Conservation (phyloP, 805 yeast genomes). For the Candida boleticola region DNA sequence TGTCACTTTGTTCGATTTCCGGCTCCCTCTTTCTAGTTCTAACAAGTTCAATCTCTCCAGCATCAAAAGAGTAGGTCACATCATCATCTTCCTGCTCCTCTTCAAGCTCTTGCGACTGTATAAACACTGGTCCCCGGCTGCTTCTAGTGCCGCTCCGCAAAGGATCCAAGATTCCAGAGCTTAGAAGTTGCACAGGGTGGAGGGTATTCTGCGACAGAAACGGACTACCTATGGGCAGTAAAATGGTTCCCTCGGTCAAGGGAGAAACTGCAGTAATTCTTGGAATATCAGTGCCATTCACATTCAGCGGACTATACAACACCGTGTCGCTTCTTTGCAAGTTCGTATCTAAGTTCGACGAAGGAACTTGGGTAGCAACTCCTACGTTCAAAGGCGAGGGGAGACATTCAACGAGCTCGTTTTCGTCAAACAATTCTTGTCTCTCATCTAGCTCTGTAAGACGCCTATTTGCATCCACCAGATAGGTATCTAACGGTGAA, state of each 20-base stretch:
- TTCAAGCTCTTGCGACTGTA: background rate
- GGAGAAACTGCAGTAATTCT: constrained; percentile 7
- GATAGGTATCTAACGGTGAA: no score
- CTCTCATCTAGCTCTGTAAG: no score
- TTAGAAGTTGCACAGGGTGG: background rate
- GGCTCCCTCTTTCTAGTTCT: background rate
- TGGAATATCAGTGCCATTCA: background rate
- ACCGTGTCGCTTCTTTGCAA: background rate
- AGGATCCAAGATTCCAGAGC: background rate
- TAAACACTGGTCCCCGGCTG: background rate
- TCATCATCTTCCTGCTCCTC: background rate
- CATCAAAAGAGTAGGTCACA: background rate
- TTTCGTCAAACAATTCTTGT: background rate
- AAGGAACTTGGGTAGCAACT: no score
- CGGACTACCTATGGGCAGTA: background rate
- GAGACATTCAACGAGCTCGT: background rate
- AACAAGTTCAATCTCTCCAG: background rate
- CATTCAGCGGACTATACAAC: background rate
- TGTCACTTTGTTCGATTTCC: no score
- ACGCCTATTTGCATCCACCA: no score
- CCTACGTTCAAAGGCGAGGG: no score
- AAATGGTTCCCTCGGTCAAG: constrained; percentile 2
- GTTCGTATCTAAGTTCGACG: background rate
- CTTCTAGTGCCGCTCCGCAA: background rate
- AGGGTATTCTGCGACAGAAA: background rate